phyloP scores from a whole-genome alignment of 345 rosid species.

The Turritis glabra region DNA sequence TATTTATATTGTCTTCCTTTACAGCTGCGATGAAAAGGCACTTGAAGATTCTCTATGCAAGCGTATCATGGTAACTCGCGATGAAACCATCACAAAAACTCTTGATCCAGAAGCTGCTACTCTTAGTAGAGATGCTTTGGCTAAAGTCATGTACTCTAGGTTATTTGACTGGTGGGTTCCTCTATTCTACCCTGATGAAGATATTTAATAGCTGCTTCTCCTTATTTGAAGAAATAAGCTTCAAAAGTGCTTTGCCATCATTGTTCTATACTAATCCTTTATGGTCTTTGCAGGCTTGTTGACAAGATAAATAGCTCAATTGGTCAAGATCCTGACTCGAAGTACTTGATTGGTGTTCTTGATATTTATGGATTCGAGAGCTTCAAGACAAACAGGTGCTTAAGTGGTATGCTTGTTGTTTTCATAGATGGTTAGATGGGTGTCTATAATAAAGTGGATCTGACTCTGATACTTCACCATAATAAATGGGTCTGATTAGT shows the following conservation, averaged over 20 bases:
- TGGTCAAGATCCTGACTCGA: conserved; percentile 92
- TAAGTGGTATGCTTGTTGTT: conserved; percentile 65
- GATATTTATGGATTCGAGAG: conserved; percentile 99
- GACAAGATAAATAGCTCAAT: conserved; percentile 87
- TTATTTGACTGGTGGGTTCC: conserved; percentile 91
- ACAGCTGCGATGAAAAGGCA: conserved; percentile 82
- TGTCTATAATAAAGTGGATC: conserved; percentile 21
- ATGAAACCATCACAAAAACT: conserved; percentile 94
- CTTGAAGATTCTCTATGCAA: conserved; percentile 95
- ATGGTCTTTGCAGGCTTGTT: conserved; percentile 71
- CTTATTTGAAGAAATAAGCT: background rate
- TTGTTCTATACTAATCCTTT: conserved; percentile 21
- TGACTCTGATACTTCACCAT: background rate
- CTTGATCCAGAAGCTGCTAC: conserved; percentile 92
- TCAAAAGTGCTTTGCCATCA: background rate
- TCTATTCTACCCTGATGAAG: conserved; percentile 16
- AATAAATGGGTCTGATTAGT: conserved; percentile 14
- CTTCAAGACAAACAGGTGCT: conserved; percentile 99
- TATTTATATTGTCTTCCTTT: conserved; percentile 22
- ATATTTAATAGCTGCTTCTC: background rate
- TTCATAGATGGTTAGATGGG: conserved; percentile 40
- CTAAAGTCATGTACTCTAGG: conserved; percentile 89
- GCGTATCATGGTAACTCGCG: conserved; percentile 96
- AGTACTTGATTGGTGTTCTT: conserved; percentile 88
- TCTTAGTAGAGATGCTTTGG: conserved; percentile 91